These are phyloP conservation scores for Naganishia friedmannii DNA, from an alignment of 768 basidiomycete genomes.

Conservation along the genomic window DNA sequence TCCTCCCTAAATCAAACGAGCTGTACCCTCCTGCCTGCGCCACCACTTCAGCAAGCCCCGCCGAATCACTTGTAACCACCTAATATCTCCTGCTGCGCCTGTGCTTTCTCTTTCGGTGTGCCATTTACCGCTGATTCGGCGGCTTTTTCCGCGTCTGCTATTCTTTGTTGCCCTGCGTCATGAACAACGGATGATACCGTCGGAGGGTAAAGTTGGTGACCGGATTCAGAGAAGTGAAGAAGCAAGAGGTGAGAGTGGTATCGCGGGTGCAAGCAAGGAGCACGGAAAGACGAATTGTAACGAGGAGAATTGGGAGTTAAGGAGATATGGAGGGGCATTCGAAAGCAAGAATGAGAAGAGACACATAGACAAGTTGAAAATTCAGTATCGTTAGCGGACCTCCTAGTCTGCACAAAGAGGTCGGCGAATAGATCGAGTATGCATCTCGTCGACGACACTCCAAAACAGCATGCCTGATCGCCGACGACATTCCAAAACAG, in stretches of 20 bases:
- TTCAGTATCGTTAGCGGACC: too few relatives aligned
- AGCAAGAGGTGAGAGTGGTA: neutral
- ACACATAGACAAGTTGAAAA: too few relatives aligned
- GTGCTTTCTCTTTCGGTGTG: slow-evolving; percentile 13
- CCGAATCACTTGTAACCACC: neutral
- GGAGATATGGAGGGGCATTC: neutral
- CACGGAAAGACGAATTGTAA: neutral
- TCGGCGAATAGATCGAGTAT: too few relatives aligned
- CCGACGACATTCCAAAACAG: too few relatives aligned
- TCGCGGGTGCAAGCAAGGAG: neutral
- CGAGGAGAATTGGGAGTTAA: neutral
- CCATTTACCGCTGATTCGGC: slow-evolving; percentile 15
- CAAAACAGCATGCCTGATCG: too few relatives aligned
- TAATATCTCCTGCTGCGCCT: slow-evolving; percentile 15
- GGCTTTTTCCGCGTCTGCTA: slow-evolving; percentile 21
- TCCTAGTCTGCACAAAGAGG: neutral
- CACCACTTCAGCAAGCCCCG: neutral
- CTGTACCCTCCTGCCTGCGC: neutral
- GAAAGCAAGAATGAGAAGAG: neutral
- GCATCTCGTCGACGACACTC: too few relatives aligned
- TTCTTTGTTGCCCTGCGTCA: slow-evolving; percentile 25
- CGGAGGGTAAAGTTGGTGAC: neutral
- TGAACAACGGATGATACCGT: neutral
- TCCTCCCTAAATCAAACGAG: too few relatives aligned
- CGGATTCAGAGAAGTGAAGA: neutral